These are phyloP conservation scores for Blakeslea trispora DNA, from an alignment of 371 early-diverging fungal genomes.

Conservation along the genomic window DNA sequence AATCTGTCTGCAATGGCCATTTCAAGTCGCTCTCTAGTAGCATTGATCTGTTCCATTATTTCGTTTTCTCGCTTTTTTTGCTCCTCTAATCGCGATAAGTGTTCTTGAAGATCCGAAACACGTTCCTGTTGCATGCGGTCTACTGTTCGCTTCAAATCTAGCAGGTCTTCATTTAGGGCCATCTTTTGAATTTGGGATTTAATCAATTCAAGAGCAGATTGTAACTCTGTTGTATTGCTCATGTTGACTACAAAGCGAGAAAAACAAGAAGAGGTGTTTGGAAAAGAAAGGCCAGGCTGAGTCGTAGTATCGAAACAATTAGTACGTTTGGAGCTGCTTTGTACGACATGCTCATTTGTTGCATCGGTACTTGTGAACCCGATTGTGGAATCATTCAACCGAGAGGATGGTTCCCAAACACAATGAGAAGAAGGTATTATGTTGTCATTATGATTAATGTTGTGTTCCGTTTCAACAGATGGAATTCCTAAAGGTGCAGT, in stretches of 20 bases:
- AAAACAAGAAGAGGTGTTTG: background rate
- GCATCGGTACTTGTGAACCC: background rate
- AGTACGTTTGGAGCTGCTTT: background rate
- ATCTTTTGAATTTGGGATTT: constrained; percentile 15
- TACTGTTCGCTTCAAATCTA: constrained; percentile 16
- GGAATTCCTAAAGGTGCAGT: too few relatives aligned
- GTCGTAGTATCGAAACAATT: background rate
- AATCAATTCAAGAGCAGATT: background rate
- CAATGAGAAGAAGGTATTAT: constrained; percentile 14
- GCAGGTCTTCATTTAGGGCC: constrained; percentile 18
- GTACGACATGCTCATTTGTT: background rate
- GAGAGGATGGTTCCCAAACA: too few relatives aligned
- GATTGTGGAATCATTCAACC: background rate
- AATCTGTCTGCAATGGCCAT: constrained; percentile 10
- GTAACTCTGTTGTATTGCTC: background rate
- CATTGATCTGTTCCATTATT: constrained; percentile 18
- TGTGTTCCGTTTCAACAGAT: too few relatives aligned
- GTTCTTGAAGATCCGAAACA: constrained; percentile 12
- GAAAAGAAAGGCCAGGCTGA: background rate
- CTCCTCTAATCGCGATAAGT: constrained; percentile 15
- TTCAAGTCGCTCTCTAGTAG: constrained; percentile 15
- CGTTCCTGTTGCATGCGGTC: constrained; percentile 22
- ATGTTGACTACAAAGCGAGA: background rate
- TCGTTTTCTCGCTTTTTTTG: constrained; percentile 20
- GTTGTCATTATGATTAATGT: constrained; percentile 19